Base-by-base conservation (phyloP, 305 asterid genomes). In the Fraxinus velutina region DNA sequence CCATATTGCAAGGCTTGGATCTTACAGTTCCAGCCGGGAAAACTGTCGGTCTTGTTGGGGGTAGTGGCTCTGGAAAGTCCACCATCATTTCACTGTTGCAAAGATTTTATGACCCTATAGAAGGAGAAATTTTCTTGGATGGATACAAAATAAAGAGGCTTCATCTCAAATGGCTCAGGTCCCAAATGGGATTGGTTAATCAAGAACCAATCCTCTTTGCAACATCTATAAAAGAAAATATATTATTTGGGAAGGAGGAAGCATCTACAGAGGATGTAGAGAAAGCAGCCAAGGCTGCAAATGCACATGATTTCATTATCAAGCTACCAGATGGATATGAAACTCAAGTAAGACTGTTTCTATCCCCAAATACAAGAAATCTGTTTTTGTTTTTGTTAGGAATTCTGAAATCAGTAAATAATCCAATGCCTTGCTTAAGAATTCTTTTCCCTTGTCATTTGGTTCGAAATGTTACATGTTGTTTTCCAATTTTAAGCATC, bases 181-280 rank as follows among this genome's bases (percentile, higher is more conserved):
- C 97, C 75, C 94, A 91, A 78, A 89, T 93, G 93, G 97, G 97
- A 9, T 81, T 93, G 79, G 97, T 93, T 24, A 93, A 88, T 84
- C 97, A 93, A 87, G 97, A 93, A 82, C 97, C 97, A 5, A 84
- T 90, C 79, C 92, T 93, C 34, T 93, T 93, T 73, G 97, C 97
- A 62, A 93, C 97, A 73, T 84, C 97, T 6, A 91, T 93, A 42
- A 87, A 86, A 80, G 97, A 93, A 73, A 93, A 93, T 47, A 91
- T 93, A 83, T 15, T 93, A 17, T 90, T 93, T 33, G 97, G 97
- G 21, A 92, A 90, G 74, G 96, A 93, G 29, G 94, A 88, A 29
- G 91, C 96, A 22, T 84, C 92, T 2, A 86, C 87, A 88, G 97
- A 91, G 73, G 92, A 93, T 32, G 89, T 91, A 22, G 88, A 83